Percentiles rank a stretch among this genome's conserved stretches.
phyloP scores from a whole-genome alignment of 2,329 filamentous ascomycete genomes.

The Pyricularia grisea region DNA sequence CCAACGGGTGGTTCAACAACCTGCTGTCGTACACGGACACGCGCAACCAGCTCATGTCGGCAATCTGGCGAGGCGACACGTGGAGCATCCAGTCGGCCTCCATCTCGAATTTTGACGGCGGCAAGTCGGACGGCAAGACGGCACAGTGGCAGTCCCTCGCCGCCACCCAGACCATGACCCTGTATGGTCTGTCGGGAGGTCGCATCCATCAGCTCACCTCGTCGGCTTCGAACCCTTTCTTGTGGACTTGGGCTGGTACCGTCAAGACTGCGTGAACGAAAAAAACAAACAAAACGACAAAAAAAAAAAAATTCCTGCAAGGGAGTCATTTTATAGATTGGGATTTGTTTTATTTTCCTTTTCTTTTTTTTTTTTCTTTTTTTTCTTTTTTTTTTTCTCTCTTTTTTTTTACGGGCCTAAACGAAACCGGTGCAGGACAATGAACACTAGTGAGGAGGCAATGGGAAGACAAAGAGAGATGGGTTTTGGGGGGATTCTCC shows the following conservation, averaged over 20 bases:
- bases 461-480: background rate
- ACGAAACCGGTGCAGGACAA: background rate
- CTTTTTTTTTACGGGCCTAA: background rate
- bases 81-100: background rate
- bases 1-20: conserved; percentile 2
- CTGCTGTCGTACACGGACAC: conserved; percentile 1
- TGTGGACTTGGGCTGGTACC: background rate
- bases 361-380: background rate
- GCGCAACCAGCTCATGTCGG: background rate
- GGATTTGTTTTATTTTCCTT: background rate
- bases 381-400: background rate
- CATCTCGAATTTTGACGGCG: background rate
- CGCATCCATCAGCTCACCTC: background rate
- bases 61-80: background rate
- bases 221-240: background rate
- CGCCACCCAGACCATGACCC: background rate
- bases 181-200: background rate
- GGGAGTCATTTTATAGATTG: background rate
- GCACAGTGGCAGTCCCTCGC: background rate
- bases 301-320: no score
- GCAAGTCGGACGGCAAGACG: background rate
- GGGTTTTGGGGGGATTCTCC: no score
- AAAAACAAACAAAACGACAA: no score
- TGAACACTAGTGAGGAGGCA: background rate
- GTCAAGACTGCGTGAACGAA: background rate